These are phyloP conservation scores for Cercospora berteroae DNA, from an alignment of 2,329 filamentous ascomycete species.

Conservation along the genomic window DNA sequence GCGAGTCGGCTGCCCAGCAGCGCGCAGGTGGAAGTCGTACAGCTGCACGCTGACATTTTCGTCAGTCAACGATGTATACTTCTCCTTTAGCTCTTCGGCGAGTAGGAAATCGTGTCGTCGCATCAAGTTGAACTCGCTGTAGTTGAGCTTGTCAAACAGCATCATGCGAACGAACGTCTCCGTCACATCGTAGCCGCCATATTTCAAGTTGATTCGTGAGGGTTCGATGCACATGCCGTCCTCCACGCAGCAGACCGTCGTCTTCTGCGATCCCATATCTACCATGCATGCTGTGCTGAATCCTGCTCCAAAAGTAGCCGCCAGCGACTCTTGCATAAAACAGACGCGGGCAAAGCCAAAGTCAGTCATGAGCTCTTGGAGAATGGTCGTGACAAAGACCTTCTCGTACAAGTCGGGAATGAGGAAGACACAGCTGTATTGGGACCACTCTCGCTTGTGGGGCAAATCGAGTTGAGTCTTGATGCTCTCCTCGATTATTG, in stretches of 20 bases:
- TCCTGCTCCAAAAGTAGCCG: constrained; percentile 90
- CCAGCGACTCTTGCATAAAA: constrained; percentile 94
- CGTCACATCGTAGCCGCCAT: constrained; percentile 87
- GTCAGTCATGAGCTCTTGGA: constrained; percentile 82
- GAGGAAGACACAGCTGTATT: constrained; percentile 95
- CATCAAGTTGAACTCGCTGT: constrained; percentile 87
- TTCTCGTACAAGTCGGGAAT: constrained; percentile 98
- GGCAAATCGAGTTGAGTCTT: constrained; percentile 77
- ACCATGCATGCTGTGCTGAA: constrained; percentile 94
- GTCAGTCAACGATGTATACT: constrained; percentile 87
- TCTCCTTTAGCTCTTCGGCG: constrained; percentile 92
- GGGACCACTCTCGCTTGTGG: constrained; percentile 75
- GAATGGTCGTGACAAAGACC: constrained; percentile 77
- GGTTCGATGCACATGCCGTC: constrained; percentile 94
- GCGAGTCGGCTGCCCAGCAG: constrained; percentile 80
- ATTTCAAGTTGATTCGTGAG: constrained; percentile 92
- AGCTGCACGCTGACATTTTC: constrained; percentile 84
- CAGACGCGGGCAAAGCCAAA: constrained; percentile 87
- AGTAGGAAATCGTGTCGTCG: constrained; percentile 88
- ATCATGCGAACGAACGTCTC: constrained; percentile 97
- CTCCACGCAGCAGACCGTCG: constrained; percentile 93
- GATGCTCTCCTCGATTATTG: constrained; percentile 81
- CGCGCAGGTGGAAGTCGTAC: constrained; percentile 85
- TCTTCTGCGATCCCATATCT: constrained; percentile 95
- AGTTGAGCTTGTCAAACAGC: constrained; percentile 93